These are phyloP conservation scores for Pecoramyces ruminantium DNA, from an alignment of 192 early-diverging fungal species.

Conservation along the genomic window DNA sequence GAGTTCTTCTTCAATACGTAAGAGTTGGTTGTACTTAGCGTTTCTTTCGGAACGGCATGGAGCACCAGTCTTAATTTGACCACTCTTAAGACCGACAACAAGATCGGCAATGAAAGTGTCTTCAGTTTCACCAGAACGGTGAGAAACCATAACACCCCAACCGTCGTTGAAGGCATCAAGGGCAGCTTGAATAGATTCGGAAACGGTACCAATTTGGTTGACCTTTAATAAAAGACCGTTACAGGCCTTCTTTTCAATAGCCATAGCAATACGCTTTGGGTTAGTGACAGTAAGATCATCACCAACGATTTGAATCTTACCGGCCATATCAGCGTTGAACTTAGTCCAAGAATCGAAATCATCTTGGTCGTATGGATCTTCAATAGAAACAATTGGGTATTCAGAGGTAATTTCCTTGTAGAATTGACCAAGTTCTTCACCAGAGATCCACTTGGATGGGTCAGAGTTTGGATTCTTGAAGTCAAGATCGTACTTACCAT, in stretches of 20 bases:
- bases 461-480: constrained; percentile 88
- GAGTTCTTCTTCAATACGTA: constrained; percentile 97
- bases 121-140: constrained; percentile 97
- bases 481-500: constrained; percentile 94
- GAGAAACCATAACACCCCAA: constrained; percentile 99
- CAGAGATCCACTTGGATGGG: constrained; percentile 46
- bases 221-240: constrained; percentile 93
- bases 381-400: constrained; percentile 83
- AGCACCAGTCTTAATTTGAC: constrained; percentile 99
- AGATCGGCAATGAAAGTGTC: constrained; percentile 94
- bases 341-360: constrained; percentile 86
- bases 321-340: constrained; percentile 37
- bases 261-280: constrained; percentile 74
- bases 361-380: constrained; percentile 99
- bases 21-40: constrained; percentile 97
- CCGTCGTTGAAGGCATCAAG: constrained; percentile 61
- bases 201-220: constrained; percentile 96
- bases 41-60: constrained; percentile 93
- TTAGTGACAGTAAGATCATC: constrained; percentile 98
- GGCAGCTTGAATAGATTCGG: constrained; percentile 81
- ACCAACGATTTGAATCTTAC: constrained; percentile 80
- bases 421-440: constrained; percentile 60
- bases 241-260: constrained; percentile 86
- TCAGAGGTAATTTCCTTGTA: constrained; percentile 66
- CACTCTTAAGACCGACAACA: constrained; percentile 76